Base-by-base conservation (phyloP, 495 filamentous ascomycete species). In the Oidiodendron maius region DNA sequence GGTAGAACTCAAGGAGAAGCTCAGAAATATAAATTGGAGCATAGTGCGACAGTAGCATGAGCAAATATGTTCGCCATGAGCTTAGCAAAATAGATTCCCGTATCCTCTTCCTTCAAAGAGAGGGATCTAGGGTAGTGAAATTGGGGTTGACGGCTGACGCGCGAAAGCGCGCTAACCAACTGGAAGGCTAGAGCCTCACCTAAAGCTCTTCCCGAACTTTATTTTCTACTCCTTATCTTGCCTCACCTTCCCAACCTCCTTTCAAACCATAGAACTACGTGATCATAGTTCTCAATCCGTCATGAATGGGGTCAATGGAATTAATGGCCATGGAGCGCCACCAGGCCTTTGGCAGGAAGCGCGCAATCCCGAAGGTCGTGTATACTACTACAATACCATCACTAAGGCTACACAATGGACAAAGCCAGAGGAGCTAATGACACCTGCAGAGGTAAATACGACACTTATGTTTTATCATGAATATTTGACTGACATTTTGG, bases 381-480 rank as follows among this genome's bases (percentile, higher is more conserved):
- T 82, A n/a, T 98, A 98, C 67, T 98, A 95, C 62, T 95, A 89
- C 70, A 95, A 97, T 65, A 68, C 80, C 3, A 69, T 83, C 51
- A 95, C 89, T 3, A 91, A 93, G 60, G 83, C 73, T 25, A 96
- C 91, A 24, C 85, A 90, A 80, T 98, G 93, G 93, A 82, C 80
- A 32, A 96, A 96, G 67, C 93, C 93, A 16, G 74, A 81, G 53
- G 94, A 91, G 34, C 64, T 96, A 64, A 93, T 95, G 90, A 87
- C 78, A 1, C 79, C 79, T 10, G 82, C 84, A 21, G 91, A 96
- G 81, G 91, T 95, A 66, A 55, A 77, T 39, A 10, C 44, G 23
- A 13, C 2, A 40, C 11, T 46, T 17, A 20, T 40, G 18, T 40
- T 40, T 26, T 40, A 5, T 6, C 26, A 24, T 39, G 42, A 13